These are phyloP conservation scores for Martensiomyces pterosporus DNA, from an alignment of 192 early-diverging fungal species.

Conservation along the genomic window DNA sequence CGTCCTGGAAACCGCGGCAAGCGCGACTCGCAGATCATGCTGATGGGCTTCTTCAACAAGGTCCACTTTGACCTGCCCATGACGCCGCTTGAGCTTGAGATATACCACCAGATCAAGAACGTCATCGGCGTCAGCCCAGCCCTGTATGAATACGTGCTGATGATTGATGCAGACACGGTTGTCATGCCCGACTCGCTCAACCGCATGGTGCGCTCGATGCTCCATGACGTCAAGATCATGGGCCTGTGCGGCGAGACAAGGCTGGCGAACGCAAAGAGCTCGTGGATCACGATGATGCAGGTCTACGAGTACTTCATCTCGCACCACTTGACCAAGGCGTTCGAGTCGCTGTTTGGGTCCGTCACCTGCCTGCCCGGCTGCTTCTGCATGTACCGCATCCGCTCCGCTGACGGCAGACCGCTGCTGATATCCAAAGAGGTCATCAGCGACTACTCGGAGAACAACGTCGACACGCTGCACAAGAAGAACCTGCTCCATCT, in stretches of 20 bases:
- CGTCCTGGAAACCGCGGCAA: slow-evolving; percentile 95
- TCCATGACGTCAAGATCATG: slow-evolving; percentile 86
- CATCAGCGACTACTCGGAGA: slow-evolving; percentile 87
- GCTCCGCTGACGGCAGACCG: slow-evolving; percentile 79
- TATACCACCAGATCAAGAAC: slow-evolving; percentile 98
- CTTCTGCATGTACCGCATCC: slow-evolving; percentile 98
- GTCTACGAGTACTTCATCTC: slow-evolving; percentile 98
- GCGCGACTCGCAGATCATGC: slow-evolving; percentile 95
- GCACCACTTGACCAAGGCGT: slow-evolving; percentile 93
- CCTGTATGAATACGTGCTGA: slow-evolving; percentile 93
- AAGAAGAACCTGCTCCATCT: slow-evolving; percentile 96
- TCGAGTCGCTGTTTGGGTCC: slow-evolving; percentile 93
- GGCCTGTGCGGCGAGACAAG: slow-evolving; percentile 94
- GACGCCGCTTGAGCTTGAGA: slow-evolving; percentile 92
- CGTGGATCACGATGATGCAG: slow-evolving; percentile 98
- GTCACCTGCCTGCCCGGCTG: slow-evolving; percentile 97
- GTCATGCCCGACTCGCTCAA: slow-evolving; percentile 90
- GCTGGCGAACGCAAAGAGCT: slow-evolving; percentile 84
- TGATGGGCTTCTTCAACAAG: slow-evolving; percentile 95
- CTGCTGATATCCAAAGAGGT: slow-evolving; percentile 79
- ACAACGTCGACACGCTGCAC: slow-evolving; percentile 92
- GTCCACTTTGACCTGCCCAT: slow-evolving; percentile 91
- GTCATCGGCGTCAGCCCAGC: slow-evolving; percentile 94
- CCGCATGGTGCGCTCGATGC: slow-evolving; percentile 85
- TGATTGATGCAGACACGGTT: slow-evolving; percentile 96